These are phyloP conservation scores for Debaryomyces tyrocola DNA, from an alignment of 805 yeast species.

Conservation along the genomic window DNA sequence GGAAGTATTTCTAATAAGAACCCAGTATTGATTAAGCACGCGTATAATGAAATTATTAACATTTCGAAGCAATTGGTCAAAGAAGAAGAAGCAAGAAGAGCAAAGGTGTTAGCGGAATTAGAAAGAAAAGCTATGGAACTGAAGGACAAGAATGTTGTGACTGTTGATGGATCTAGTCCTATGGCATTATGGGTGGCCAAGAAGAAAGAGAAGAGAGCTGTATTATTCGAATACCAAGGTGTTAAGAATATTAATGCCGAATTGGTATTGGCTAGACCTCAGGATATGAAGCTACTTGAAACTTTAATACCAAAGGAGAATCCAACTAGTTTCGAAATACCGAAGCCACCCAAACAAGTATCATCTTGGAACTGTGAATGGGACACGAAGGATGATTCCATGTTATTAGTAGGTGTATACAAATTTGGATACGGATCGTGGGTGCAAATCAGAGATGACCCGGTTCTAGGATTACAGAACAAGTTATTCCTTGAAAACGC, in stretches of 20 bases:
- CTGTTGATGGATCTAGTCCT: slow-evolving; percentile 44
- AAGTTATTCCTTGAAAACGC: slow-evolving; percentile 66
- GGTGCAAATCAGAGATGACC: slow-evolving; percentile 94
- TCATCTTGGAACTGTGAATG: slow-evolving; percentile 91
- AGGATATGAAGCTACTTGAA: slow-evolving; percentile 71
- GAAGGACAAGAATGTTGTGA: slow-evolving; percentile 41
- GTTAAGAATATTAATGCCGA: slow-evolving; percentile 93
- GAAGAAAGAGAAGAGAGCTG: slow-evolving; percentile 85
- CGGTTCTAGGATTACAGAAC: slow-evolving; percentile 79
- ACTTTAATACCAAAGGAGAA: slow-evolving; percentile 53
- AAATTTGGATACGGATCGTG: slow-evolving; percentile 97
- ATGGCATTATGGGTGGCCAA: slow-evolving; percentile 58
- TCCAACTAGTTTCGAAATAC: slow-evolving; percentile 60
- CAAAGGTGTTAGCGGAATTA: slow-evolving; percentile 52
- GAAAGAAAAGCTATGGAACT: slow-evolving; percentile 62
- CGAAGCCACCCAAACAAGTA: slow-evolving; percentile 70
- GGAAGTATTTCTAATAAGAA: slow-evolving; percentile 85
- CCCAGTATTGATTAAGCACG: slow-evolving; percentile 71
- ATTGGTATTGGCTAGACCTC: slow-evolving; percentile 75
- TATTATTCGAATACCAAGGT: slow-evolving; percentile 82
- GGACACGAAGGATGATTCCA: slow-evolving; percentile 81
- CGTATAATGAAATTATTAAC: slow-evolving; percentile 70
- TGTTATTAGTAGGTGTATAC: slow-evolving; percentile 79
- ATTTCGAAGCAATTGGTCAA: slow-evolving; percentile 61
- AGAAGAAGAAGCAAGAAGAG: slow-evolving; percentile 65